Base-by-base conservation (phyloP, 2,329 filamentous ascomycete genomes). In the Periconia macrospinosa region DNA sequence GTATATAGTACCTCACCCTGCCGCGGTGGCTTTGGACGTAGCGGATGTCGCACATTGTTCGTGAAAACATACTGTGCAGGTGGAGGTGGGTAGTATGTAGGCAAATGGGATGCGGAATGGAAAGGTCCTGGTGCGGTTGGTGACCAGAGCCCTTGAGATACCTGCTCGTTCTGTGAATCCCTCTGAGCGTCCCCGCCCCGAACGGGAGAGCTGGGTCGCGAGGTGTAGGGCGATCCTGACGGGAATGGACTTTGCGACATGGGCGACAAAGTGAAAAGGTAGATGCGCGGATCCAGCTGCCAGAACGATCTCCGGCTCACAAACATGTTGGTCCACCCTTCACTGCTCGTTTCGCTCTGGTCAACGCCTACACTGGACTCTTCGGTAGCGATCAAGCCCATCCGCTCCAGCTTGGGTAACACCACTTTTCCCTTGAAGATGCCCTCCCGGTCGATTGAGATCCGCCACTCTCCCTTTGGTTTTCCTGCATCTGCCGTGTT, bases 1-100 rank as follows among this genome's bases (percentile, higher is more conserved):
- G 87, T 88, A 72, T 99, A 99, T 66, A 99, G 93, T 0, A 90
- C 86, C 66, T 97, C 91, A 14, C 92, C 92, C 80, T 96, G 92
- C 2, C 90, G 86, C 1, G 92, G 91, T 0, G 93, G 92, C 70
- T 95, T 96, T 1, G 91, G 89, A 0, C 94, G 86, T 41, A 95
- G 79, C 0, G 94, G 94, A 68, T 99, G 94, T 0, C 92, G 87
- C 44, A 92, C 79, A 54, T 87, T 84, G 69, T 91, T 86, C 2
- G 90, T 92, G 57, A 89, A 86, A 3, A 83, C 87, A 70, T 93
- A 97, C 62, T 93, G 90, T 9, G 91, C 77, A 1, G 94, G 91
- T 1, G 88, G 81, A 0, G 92, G 92, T 2, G 92, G 92, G 62
- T 91, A 97, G 76, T 92, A 97, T 0, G 92, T 96, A 2, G 93